Evolutionary conservation across 768 basidiomycete genomes (phyloP), one percentile per base, ranked within the genome.

Genomic region (Termitomyces sp.): DNA sequence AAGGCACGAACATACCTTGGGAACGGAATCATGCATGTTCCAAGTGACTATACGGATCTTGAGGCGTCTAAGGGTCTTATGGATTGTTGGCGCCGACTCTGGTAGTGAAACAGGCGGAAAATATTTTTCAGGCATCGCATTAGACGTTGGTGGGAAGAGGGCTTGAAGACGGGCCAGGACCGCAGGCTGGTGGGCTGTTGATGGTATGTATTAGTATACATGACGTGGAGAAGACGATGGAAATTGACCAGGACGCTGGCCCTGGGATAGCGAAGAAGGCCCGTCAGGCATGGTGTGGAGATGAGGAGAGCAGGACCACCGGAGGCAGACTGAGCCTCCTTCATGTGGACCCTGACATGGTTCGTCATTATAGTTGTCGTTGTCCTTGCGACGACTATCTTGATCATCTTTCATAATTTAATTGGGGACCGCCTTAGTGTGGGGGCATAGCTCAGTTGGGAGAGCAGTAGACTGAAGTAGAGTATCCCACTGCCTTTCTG

Each of bases 11-110:
- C 66, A 16, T 28, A 84, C 88, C 79, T 88, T 91, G 30, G 89
- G 89, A 5, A 91, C 64, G 0, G 85, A 85, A 60, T 91, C 88
- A 60, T 91, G 86, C 89, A 92, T 92, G 61, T 91, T 92, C 89
- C 89, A 92, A 37, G 86, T 87, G 34, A 90, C 51, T 46, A 91
- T 81, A 42, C 84, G 73, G 39, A 89, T 72, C 64, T 91, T 91
- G 44, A 91, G 46, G 19, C 46, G 19, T 47, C 30, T 32, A 6
- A 19, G 72, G 35, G 51, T 52, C 35, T 57, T 65, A 11, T 37
- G 50, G 14, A n/a, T 41, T 4, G 23, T 17, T 9, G 51, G 12
- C 28, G 25, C 19, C 9, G 49, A 25, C 16, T 54, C 59, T 17
- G 44, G 28, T 1, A 17, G 53, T 25, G 57, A 51, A 35, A 54